Conservation (phyloP, 2,329 filamentous ascomycete species). For the Penicillium sp. region DNA sequence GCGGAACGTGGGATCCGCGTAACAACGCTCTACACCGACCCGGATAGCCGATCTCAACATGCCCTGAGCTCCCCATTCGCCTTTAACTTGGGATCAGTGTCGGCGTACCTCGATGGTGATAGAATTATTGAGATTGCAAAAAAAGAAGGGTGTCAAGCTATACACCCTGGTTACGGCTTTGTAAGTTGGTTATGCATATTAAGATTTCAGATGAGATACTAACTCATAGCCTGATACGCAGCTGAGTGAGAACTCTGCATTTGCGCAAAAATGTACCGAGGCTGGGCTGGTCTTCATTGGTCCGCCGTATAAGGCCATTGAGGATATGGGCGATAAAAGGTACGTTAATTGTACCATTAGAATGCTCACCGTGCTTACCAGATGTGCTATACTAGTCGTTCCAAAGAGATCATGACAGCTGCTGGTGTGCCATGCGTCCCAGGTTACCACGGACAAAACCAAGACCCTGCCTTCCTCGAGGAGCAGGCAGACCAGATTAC, state of each 20-base stretch:
- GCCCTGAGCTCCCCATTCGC: constrained; percentile 79
- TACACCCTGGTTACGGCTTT: constrained; percentile 95
- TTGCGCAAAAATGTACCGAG: constrained; percentile 82
- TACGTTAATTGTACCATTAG: constrained; percentile 22
- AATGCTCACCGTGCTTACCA: constrained; percentile 7
- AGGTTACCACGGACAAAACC: constrained; percentile 86
- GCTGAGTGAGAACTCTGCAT: constrained; percentile 87
- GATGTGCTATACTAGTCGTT: constrained; percentile 50
- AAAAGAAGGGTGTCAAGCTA: constrained; percentile 78
- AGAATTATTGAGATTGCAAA: constrained; percentile 87
- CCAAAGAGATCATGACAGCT: constrained; percentile 93
- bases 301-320: constrained; percentile 73
- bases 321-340: constrained; percentile 89
- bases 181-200: constrained; percentile 37
- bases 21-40: constrained; percentile 91
- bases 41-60: constrained; percentile 84
- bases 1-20: constrained; percentile 84
- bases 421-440: constrained; percentile 97
- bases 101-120: constrained; percentile 89
- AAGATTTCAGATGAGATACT: not conserved
- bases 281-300: constrained; percentile 94
- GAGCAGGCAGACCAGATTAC: constrained; percentile 70
- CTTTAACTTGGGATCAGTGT: constrained; percentile 76
- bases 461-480: constrained; percentile 63
- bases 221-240: constrained; percentile 14